Evolutionary conservation across 2,329 filamentous ascomycete genomes (phyloP), one percentile per base, ranked within the genome.

Genomic region (Botryosphaeria dothidea): DNA sequence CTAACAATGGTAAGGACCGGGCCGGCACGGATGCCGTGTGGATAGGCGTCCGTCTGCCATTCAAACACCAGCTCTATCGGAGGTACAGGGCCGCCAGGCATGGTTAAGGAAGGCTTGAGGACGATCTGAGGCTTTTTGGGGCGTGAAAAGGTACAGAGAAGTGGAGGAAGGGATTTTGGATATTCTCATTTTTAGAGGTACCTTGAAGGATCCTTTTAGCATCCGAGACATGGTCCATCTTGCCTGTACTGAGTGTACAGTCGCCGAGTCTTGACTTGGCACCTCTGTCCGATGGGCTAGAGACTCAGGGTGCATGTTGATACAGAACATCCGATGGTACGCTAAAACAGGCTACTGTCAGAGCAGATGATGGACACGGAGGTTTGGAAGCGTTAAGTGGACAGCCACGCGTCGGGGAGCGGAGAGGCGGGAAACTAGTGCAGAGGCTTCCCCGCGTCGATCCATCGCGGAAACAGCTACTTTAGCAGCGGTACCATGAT

Each of bases 41-140:
- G 61, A 21, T 43, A 54, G 7, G 17, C 27, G 8, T 63, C 49
- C 17, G 48, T 63, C 25, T 54, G 49, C 61, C 61, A 63, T 25
- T 36, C 48, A n/a, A 9, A 31, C 3, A 43, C 27, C 48, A 63
- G 23, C 48, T 54, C 36, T 25, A 41, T 17, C 23, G 61, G 61
- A 31, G 49, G 23, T n/a, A 54, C 49, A 3, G 38, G 15, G 13
- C 61, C 48, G 4, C 45, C 21, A 6, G 58, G 43, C 58, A 62
- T 62, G 9, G n/a, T 21, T 31, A 38, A 11, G 38, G 38, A 41
- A 4, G 38, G 15, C 15, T n/a, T 19, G 38, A 5, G 31, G 5
- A 34, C 11, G 31, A 34, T 34, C 31, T 34, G 31, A 11, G 31
- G 31, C 31, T 34, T 11, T 11, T 6, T 34, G 6, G 31, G 5